A percentile compares a stretch with the other conserved stretches of the same genome.
Evolutionary conservation across 257 asterid genomes (phyloP).

Genomic region (Solanum sejunctum): DNA sequence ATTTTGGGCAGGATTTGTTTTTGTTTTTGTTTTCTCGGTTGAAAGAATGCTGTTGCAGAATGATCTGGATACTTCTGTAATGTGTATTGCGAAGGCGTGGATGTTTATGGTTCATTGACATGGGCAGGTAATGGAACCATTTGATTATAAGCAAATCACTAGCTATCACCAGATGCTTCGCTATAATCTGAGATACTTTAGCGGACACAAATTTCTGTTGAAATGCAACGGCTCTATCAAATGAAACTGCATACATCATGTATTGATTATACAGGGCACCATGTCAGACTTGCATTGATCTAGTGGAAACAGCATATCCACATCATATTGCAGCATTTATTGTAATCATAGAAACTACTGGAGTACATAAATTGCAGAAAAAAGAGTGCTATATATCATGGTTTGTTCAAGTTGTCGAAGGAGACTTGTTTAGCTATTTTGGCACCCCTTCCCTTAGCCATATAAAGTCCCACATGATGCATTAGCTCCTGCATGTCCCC

Average conservation of each 20-base stretch:
- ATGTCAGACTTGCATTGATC: neutral
- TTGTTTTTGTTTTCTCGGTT: neutral
- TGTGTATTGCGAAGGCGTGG: neutral
- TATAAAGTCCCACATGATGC: slow-evolving; percentile 29
- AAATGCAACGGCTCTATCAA: neutral
- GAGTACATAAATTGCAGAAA: neutral
- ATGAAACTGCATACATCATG: neutral
- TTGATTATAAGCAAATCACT: neutral
- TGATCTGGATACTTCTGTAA: neutral
- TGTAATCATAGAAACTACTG: neutral
- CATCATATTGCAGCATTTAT: neutral
- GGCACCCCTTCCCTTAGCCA: slow-evolving; percentile 44
- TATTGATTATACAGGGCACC: neutral
- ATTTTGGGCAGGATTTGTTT: neutral
- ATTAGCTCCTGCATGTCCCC: slow-evolving; percentile 14
- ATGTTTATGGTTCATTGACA: neutral
- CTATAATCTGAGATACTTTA: neutral
- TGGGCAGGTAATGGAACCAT: neutral
- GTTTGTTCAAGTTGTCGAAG: neutral
- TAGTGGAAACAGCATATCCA: neutral
- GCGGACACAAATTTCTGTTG: neutral
- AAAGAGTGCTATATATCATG: neutral
- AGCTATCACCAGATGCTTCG: neutral
- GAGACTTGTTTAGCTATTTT: slow-evolving; percentile 30
- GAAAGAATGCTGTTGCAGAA: neutral